Percentiles rank a stretch among this genome's conserved stretches.
Conservation (phyloP, 225 moss, liverwort and hornwort species). For the Polytrichum formosum region DNA sequence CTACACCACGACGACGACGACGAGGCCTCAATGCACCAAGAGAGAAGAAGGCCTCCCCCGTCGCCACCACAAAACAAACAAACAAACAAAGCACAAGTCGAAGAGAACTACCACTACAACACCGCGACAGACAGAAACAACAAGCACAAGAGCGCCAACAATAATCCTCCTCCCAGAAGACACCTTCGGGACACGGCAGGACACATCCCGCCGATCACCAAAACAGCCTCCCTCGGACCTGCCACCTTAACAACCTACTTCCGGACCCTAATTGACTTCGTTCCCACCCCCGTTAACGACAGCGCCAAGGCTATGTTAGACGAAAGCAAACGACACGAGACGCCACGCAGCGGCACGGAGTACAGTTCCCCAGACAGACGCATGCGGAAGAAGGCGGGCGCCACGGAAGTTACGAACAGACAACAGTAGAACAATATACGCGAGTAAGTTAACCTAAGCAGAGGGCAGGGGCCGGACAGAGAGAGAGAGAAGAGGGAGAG, state of each 20-base stretch:
- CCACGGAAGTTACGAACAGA: not conserved
- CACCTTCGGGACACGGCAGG: not conserved
- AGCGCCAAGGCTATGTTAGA: not conserved
- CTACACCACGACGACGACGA: not conserved
- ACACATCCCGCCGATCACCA: not conserved
- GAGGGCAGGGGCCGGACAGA: not conserved
- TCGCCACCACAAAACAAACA: not conserved
- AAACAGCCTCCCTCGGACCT: not conserved
- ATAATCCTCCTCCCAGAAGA: no score
- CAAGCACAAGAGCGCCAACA: no score
- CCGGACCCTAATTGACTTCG: not conserved
- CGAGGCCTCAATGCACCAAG: not conserved
- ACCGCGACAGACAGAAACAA: no score
- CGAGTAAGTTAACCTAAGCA: not conserved
- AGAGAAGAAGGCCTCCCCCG: not conserved
- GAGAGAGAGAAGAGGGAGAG: not conserved
- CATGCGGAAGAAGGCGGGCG: not conserved
- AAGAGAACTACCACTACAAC: no score
- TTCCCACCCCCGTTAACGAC: not conserved
- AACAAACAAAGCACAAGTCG: no score
- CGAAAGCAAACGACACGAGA: not conserved
- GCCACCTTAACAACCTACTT: not conserved
- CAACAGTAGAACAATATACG: not conserved
- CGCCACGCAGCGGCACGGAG: not conserved
- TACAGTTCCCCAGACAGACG: constrained; percentile 15